phyloP scores from a whole-genome alignment of 2,329 filamentous ascomycete species.

The Beauveria sp. region DNA sequence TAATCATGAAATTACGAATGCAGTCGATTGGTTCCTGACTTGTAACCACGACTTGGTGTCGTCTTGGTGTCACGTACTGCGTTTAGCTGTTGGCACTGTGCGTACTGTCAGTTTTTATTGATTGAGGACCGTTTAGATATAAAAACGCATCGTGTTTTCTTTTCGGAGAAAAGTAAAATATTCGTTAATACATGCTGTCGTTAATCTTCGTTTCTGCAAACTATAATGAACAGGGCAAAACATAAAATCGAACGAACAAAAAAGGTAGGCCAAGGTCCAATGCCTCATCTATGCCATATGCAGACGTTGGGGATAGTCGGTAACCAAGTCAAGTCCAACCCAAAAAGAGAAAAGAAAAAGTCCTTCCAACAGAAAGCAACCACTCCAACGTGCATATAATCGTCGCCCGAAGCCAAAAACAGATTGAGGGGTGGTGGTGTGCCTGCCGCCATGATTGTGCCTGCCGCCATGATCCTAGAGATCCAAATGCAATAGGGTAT shows the following conservation, averaged over 20 bases:
- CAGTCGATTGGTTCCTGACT: too few species aligned
- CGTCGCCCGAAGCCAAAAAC: neutral
- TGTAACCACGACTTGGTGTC: too few species aligned
- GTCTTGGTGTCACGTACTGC: neutral
- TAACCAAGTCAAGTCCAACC: neutral
- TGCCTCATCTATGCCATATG: conserved; percentile 3
- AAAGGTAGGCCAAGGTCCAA: neutral
- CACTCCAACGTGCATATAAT: neutral
- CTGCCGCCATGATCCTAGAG: neutral
- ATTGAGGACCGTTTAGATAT: too few species aligned
- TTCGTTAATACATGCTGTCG: conserved; percentile 9
- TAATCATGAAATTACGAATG: neutral
- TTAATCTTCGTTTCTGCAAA: conserved; percentile 6
- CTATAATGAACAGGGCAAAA: neutral
- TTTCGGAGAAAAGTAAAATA: neutral
- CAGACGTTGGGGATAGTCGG: neutral
- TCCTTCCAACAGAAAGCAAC: neutral
- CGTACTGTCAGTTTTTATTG: too few species aligned
- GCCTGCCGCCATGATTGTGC: neutral
- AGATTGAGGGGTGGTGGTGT: too few species aligned
- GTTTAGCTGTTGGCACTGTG: neutral
- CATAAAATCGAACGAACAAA: neutral
- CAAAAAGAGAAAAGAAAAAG: neutral
- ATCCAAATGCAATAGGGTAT: neutral
- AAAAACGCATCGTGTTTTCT: too few species aligned